phyloP scores from a whole-genome alignment of 75 land plant genomes.

The Pinus albicaulis region DNA sequence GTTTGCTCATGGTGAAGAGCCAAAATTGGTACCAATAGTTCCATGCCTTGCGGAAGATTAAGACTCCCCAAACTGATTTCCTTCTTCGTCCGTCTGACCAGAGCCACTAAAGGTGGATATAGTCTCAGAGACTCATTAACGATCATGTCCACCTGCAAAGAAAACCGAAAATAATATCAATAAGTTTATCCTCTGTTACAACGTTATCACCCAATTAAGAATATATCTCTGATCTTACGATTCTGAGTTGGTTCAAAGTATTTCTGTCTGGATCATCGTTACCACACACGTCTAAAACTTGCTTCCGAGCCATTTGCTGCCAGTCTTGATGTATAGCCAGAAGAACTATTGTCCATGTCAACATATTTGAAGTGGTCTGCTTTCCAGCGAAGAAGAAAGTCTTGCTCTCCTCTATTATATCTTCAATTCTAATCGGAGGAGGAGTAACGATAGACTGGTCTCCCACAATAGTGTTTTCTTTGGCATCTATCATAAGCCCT shows the following conservation, averaged over 20 bases:
- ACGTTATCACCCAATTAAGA: too few species aligned
- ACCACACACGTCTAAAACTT: constrained; percentile 58
- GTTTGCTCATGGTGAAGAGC: constrained; percentile 43
- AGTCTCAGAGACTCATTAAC: constrained; percentile 53
- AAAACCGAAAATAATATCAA: not conserved
- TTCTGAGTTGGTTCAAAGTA: constrained; percentile 29
- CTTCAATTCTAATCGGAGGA: constrained; percentile 22
- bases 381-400: constrained; percentile 91
- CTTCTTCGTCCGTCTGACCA: constrained; percentile 23
- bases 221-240: constrained; percentile 20
- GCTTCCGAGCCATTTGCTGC: constrained; percentile 76
- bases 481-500: constrained; percentile 49
- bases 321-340: constrained; percentile 80
- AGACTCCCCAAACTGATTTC: constrained; percentile 33
- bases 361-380: constrained; percentile 70
- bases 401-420: constrained; percentile 83
- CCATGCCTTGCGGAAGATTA: constrained; percentile 26
- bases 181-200: not conserved
- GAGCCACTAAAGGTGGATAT: constrained; percentile 42
- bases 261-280: constrained; percentile 21
- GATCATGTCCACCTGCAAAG: constrained; percentile 50
- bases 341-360: constrained; percentile 80
- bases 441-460: not conserved
- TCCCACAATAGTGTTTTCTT: not conserved
- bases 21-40: constrained; percentile 30